Percentiles rank a stretch among this genome's conserved stretches.
phyloP scores from a whole-genome alignment of 768 basidiomycete genomes.

The Lenzites betulinus region DNA sequence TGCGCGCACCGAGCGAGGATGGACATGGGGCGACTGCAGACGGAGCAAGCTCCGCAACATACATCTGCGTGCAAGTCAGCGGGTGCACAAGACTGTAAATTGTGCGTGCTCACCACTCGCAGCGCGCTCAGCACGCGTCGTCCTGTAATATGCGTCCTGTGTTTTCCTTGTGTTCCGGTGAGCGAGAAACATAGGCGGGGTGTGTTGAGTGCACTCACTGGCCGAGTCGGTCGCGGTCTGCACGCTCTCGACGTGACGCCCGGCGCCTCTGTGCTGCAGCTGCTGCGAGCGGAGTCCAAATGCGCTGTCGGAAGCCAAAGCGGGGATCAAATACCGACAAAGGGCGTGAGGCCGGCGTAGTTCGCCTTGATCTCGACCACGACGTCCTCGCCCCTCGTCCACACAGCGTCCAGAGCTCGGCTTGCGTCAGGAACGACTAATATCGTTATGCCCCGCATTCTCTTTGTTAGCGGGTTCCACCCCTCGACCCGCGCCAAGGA shows the following conservation, averaged over 20 bases:
- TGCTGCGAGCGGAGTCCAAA: too few species aligned
- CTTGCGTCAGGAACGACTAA: not conserved
- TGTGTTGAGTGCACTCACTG: not conserved
- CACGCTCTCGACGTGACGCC: not conserved
- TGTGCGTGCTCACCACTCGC: not conserved
- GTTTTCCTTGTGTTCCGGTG: not conserved
- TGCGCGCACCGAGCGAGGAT: too few species aligned
- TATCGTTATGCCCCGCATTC: constrained; percentile 68
- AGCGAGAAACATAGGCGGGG: not conserved
- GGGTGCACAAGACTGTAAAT: not conserved
- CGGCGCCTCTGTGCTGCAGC: too few species aligned
- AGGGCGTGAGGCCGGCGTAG: not conserved
- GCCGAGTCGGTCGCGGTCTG: not conserved
- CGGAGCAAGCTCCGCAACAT: constrained; percentile 21
- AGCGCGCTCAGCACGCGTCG: not conserved
- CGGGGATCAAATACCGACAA: constrained; percentile 9
- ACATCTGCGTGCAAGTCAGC: constrained; percentile 9
- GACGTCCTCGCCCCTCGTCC: constrained; percentile 12
- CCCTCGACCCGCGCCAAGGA: constrained; percentile 81
- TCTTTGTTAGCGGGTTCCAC: constrained; percentile 87
- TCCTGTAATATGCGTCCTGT: not conserved
- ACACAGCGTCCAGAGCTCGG: constrained; percentile 5
- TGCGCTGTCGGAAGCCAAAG: not conserved
- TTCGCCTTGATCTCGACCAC: constrained; percentile 30
- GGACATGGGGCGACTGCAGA: not conserved